phyloP scores from a whole-genome alignment of 345 rosid genomes.

The Aethionema arabicum region DNA sequence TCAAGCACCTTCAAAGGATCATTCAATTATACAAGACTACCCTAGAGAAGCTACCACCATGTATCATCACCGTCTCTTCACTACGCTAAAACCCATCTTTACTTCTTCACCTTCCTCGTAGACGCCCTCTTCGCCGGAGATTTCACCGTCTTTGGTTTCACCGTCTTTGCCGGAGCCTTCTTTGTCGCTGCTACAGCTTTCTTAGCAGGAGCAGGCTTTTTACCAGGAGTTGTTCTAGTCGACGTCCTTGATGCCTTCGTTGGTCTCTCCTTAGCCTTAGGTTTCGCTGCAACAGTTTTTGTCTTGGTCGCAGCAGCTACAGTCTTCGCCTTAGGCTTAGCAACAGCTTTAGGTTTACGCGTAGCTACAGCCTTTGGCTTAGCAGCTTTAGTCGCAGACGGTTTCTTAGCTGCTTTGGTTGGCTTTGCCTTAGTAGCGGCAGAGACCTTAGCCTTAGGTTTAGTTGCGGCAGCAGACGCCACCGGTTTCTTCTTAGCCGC shows the following conservation, averaged over 20 bases:
- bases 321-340: conserved; percentile 32
- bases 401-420: conserved; percentile 40
- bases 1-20: conserved; percentile 32
- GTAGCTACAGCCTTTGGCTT: conserved; percentile 41
- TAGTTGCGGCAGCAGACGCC: conserved; percentile 22
- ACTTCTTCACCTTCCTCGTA: conserved; percentile 49
- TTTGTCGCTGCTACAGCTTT: conserved; percentile 41
- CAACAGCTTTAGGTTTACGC: conserved; percentile 35
- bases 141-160: conserved; percentile 50
- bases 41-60: conserved; percentile 34
- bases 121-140: conserved; percentile 58
- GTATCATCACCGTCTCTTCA: conserved; percentile 19
- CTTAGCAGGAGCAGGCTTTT: conserved; percentile 50
- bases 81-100: conserved; percentile 23
- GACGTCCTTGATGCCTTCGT: conserved; percentile 67
- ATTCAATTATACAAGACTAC: conserved; percentile 40
- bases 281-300: conserved; percentile 48
- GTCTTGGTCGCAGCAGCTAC: conserved; percentile 38
- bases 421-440: conserved; percentile 38
- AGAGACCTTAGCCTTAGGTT: conserved; percentile 38
- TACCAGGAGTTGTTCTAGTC: conserved; percentile 62
- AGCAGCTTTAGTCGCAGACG: conserved; percentile 26
- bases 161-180: conserved; percentile 53
- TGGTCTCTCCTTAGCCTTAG: conserved; percentile 59
- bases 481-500: conserved; percentile 38